Evolutionary conservation across 1,284 basidiomycete species (phyloP).

Genomic region (Ustilago xerochloae): DNA sequence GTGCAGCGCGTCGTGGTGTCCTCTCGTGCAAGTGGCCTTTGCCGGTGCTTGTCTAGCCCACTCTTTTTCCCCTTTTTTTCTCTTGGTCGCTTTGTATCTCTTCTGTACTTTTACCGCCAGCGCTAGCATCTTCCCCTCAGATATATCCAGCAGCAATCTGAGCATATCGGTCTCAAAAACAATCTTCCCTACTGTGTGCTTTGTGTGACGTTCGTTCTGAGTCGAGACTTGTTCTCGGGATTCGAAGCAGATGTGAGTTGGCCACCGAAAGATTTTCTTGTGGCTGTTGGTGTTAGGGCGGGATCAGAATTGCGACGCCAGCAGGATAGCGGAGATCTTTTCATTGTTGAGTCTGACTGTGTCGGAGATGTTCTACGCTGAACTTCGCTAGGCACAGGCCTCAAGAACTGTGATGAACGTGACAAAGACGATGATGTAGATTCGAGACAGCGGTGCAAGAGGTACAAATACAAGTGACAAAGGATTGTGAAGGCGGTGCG

Average conservation of each 20-base stretch:
- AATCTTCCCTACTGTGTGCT: background rate
- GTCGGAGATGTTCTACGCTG: background rate
- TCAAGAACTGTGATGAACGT: background rate
- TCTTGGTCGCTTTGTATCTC: conserved; percentile 52
- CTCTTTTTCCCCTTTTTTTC: conserved; percentile 6
- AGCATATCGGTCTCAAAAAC: conserved; percentile 51
- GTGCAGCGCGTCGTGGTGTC: conserved; percentile 48
- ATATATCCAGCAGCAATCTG: conserved; percentile 61
- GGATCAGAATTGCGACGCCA: too few species aligned
- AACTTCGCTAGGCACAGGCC: background rate
- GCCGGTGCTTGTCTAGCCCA: background rate
- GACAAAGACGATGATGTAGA: background rate
- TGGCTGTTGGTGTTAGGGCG: too few species aligned
- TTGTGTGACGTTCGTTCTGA: conserved; percentile 1
- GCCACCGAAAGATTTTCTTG: background rate
- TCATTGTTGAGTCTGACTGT: background rate
- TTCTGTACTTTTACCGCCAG: conserved; percentile 59
- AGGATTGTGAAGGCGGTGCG: background rate
- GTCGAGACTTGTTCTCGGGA: background rate
- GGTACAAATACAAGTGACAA: conserved; percentile 16
- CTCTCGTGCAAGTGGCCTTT: background rate
- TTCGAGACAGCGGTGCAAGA: background rate
- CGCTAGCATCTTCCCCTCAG: conserved; percentile 52
- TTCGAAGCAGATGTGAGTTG: background rate
- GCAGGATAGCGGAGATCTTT: too few species aligned